Conservation (phyloP, 164 flowering plant species). For the Cinnamomum micranthum region DNA sequence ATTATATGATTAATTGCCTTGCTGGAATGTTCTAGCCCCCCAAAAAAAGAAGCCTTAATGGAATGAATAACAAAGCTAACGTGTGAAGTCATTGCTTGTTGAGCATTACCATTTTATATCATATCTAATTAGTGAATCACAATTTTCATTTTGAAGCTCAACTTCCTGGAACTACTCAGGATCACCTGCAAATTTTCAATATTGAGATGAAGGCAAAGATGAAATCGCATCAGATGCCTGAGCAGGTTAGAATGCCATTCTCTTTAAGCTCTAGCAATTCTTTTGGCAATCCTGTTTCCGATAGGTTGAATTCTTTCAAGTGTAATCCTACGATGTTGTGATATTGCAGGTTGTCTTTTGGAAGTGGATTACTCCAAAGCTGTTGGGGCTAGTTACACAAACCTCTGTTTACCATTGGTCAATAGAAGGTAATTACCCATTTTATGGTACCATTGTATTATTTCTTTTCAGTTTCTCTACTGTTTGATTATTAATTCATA, state of each 20-base stretch:
- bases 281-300: neutral
- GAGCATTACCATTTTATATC: neutral
- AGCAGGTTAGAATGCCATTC: slow-evolving; percentile 51
- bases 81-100: neutral
- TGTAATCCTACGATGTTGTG: neutral
- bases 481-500: neutral
- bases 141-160: slow-evolving; percentile 59
- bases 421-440: slow-evolving; percentile 61
- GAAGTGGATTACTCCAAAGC: slow-evolving; percentile 94
- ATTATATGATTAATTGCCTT: neutral
- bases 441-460: neutral
- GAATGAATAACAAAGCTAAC: neutral
- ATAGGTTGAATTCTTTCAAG: neutral
- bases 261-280: neutral
- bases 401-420: slow-evolving; percentile 96
- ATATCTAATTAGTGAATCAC: slow-evolving; percentile 14
- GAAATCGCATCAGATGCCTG: slow-evolving; percentile 98
- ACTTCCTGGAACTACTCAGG: slow-evolving; percentile 95
- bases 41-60: neutral
- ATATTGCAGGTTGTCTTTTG: slow-evolving; percentile 78
- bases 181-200: slow-evolving; percentile 94
- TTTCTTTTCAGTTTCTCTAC: neutral
- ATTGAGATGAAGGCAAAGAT: slow-evolving; percentile 94
- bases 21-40: neutral
- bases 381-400: slow-evolving; percentile 94